Evolutionary conservation across 495 filamentous ascomycete genomes (phyloP).

Genomic region (Neurospora sp.): DNA sequence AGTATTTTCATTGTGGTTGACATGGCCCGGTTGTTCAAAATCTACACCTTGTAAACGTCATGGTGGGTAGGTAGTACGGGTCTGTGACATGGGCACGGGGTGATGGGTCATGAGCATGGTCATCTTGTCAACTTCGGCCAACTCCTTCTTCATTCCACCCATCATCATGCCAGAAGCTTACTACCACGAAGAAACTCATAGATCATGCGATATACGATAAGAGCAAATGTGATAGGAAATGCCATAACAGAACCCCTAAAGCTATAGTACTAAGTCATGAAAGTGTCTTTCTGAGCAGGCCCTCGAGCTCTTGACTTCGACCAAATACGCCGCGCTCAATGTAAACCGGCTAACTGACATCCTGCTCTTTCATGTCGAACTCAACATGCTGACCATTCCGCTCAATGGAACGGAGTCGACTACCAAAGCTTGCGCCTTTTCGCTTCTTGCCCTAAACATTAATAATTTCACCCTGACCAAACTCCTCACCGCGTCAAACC

Average conservation of each 20-base stretch:
- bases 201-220: neutral
- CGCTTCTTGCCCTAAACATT: neutral
- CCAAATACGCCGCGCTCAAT: neutral
- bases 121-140: neutral
- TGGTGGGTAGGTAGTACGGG: neutral
- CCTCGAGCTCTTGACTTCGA: neutral
- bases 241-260: neutral
- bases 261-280: neutral
- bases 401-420: neutral
- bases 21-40: neutral
- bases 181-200: neutral
- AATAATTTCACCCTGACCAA: neutral
- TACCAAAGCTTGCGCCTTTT: neutral
- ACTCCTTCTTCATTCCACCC: neutral
- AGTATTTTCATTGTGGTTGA: neutral
- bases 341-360: neutral
- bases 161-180: neutral
- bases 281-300: neutral
- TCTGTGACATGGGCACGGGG: neutral
- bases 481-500: neutral
- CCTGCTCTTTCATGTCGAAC: neutral
- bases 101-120: neutral
- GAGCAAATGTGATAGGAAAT: neutral
- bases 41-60: neutral
- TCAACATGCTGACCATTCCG: neutral